Evolutionary conservation across 495 filamentous ascomycete species (phyloP).

Genomic region (Aspergillus diversus): DNA sequence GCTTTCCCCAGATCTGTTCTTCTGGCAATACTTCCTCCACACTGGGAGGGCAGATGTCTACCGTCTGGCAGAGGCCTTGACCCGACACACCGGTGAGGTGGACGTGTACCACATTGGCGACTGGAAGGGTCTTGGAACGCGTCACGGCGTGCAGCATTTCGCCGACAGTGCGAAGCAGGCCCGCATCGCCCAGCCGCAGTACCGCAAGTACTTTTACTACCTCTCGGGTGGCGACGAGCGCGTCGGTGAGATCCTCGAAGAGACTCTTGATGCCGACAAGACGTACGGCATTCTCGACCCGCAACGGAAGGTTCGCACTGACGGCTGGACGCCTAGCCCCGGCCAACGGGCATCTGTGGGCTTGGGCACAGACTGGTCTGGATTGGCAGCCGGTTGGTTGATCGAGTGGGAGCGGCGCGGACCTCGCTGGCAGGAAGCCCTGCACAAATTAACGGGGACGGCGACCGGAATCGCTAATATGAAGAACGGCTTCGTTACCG

Average conservation of each 20-base stretch:
- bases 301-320: slow-evolving; percentile 49
- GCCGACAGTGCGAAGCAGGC: slow-evolving; percentile 54
- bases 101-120: slow-evolving; percentile 53
- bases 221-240: slow-evolving; percentile 49
- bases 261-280: slow-evolving; percentile 43
- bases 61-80: slow-evolving; percentile 51
- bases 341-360: slow-evolving; percentile 40
- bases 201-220: slow-evolving; percentile 51
- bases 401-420: slow-evolving; percentile 52
- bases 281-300: slow-evolving; percentile 49
- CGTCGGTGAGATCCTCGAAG: slow-evolving; percentile 45
- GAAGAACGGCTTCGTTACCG: slow-evolving; percentile 52
- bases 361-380: slow-evolving; percentile 53
- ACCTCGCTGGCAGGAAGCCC: slow-evolving; percentile 45
- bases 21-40: slow-evolving; percentile 56
- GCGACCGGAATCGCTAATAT: slow-evolving; percentile 46
- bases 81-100: slow-evolving; percentile 53
- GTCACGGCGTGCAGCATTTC: slow-evolving; percentile 57
- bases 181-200: slow-evolving; percentile 39
- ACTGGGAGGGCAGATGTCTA: slow-evolving; percentile 50
- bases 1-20: slow-evolving; percentile 53
- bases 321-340: slow-evolving; percentile 46
- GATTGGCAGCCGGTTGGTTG: slow-evolving; percentile 49
- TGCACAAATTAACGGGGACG: slow-evolving; percentile 38
- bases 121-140: slow-evolving; percentile 52